Conservation (phyloP, 805 yeast genomes). For the Yamadazyma tumulicola region DNA sequence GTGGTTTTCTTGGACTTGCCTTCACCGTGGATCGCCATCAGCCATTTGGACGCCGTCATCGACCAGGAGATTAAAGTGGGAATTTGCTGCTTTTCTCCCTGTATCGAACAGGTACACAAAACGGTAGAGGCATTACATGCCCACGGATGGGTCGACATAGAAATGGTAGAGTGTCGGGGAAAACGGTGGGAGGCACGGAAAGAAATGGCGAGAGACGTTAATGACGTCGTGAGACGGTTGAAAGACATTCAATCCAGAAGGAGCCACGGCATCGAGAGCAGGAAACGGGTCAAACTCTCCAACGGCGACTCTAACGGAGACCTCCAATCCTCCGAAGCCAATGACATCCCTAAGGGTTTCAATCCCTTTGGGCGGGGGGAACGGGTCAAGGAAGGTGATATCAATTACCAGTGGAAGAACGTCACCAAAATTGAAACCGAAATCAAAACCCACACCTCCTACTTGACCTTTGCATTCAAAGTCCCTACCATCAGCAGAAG, state of each 20-base stretch:
- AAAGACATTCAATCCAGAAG: slow-evolving; percentile 73
- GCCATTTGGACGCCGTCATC: slow-evolving; percentile 61
- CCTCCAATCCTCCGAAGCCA: slow-evolving; percentile 4
- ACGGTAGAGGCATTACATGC: slow-evolving; percentile 72
- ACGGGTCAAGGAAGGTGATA: slow-evolving; percentile 85
- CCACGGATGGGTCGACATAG: slow-evolving; percentile 80
- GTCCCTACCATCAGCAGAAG: too few relatives aligned
- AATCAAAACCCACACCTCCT: slow-evolving; percentile 90
- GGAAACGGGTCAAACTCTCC: slow-evolving; percentile 27
- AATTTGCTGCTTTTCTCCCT: slow-evolving; percentile 95
- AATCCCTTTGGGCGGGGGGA: slow-evolving; percentile 93
- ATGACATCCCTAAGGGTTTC: slow-evolving; percentile 46
- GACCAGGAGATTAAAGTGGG: slow-evolving; percentile 52
- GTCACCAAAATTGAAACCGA: slow-evolving; percentile 85
- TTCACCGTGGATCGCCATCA: slow-evolving; percentile 95
- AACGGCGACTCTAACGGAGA: slow-evolving; percentile 18
- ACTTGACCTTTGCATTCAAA: slow-evolving; percentile 79
- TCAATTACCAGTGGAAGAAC: slow-evolving; percentile 70
- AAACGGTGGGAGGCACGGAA: slow-evolving; percentile 86
- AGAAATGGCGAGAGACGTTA: slow-evolving; percentile 77
- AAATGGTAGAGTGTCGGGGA: slow-evolving; percentile 88
- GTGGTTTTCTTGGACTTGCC: slow-evolving; percentile 89
- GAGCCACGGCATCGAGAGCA: slow-evolving; percentile 53
- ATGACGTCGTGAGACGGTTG: slow-evolving; percentile 73
- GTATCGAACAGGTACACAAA: slow-evolving; percentile 93